Conservation (phyloP, 768 basidiomycete species). For the Sutorius australiensis region DNA sequence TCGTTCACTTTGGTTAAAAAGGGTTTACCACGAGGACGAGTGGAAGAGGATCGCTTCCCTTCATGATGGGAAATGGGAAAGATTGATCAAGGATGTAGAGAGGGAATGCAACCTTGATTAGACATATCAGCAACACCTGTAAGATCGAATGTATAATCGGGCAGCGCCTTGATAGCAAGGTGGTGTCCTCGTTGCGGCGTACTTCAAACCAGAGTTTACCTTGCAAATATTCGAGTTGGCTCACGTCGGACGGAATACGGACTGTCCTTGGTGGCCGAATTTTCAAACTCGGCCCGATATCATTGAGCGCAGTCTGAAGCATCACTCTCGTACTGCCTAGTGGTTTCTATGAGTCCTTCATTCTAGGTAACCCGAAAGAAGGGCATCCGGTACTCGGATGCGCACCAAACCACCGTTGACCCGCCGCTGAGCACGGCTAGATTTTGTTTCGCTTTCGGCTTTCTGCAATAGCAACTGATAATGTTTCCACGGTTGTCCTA, state of each 20-base stretch:
- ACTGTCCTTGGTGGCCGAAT: constrained; percentile 74
- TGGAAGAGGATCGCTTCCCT: constrained; percentile 24
- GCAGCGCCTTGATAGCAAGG: neutral
- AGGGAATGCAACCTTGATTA: constrained; percentile 21
- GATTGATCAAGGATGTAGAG: constrained; percentile 21
- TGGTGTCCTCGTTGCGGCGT: neutral
- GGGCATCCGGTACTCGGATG: constrained; percentile 8
- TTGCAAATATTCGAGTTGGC: neutral
- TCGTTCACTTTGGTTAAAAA: constrained; percentile 15
- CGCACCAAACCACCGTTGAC: constrained; percentile 96
- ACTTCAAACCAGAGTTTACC: neutral
- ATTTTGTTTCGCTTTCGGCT: constrained; percentile 82
- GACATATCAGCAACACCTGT: neutral
- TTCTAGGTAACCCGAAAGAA: constrained; percentile 2
- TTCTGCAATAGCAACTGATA: constrained; percentile 91
- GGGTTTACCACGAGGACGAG: constrained; percentile 21
- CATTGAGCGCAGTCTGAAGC: constrained; percentile 91
- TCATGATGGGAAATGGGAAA: constrained; percentile 27
- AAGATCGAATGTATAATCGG: neutral
- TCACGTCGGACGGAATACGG: constrained; percentile 93
- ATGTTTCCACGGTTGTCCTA: constrained; percentile 91
- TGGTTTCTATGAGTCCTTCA: neutral
- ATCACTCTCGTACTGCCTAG: constrained; percentile 97
- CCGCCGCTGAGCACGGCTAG: constrained; percentile 86
- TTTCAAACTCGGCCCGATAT: constrained; percentile 83